These are phyloP conservation scores for Zychaea mexicana DNA, from an alignment of 371 early-diverging fungal genomes.

Conservation along the genomic window DNA sequence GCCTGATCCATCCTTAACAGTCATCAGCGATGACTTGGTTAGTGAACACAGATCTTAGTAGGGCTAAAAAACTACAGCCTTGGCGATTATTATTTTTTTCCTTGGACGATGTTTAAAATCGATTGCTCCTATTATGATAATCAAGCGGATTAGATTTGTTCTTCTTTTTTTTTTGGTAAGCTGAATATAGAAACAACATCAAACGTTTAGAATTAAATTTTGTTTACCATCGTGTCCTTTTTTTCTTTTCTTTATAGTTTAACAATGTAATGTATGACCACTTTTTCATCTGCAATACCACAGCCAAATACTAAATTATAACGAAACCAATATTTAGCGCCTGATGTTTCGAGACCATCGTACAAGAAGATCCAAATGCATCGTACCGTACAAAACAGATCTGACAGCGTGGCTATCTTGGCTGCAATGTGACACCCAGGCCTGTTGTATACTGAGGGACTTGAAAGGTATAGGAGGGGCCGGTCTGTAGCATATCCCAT, in stretches of 20 bases:
- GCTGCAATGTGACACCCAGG: background rate
- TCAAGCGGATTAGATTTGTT: background rate
- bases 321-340: background rate
- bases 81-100: background rate
- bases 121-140: background rate
- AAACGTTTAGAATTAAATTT: background rate
- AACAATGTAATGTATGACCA: background rate
- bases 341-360: background rate
- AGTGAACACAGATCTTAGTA: too few species aligned
- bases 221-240: background rate
- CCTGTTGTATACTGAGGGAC: background rate
- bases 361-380: conserved; percentile 4
- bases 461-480: background rate
- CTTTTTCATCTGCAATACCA: background rate
- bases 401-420: conserved; percentile 3
- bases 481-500: conserved; percentile 1
- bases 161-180: background rate
- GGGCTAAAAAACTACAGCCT: background rate
- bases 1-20: too few species aligned
- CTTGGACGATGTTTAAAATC: background rate
- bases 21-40: too few species aligned
- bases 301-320: background rate
- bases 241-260: background rate
- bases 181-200: background rate
- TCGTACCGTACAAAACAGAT: background rate